Base-by-base conservation (phyloP, 768 basidiomycete genomes). In the Glaciozyma martinii region DNA sequence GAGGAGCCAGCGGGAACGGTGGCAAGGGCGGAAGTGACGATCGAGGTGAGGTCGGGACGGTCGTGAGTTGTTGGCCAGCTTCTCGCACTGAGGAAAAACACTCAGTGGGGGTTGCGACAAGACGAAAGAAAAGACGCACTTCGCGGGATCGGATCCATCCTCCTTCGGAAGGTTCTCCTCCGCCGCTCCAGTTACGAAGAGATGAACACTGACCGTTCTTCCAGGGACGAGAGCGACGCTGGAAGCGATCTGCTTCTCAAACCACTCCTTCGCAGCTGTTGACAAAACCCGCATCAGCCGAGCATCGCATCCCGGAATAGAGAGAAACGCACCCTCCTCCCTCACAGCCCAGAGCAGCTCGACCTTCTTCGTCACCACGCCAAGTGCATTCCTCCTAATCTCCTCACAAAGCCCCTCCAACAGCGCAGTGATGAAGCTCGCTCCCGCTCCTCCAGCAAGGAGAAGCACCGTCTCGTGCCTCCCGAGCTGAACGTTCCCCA, bases 381-480 rank as follows among this genome's bases (percentile, higher is more conserved):
- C 44, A 23, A 43, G 27, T 12, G 61, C 62, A 25, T 47, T 29
- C 43, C 62, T 42, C 18, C 63, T 23, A 12, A 61, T 56, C 23
- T 59, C 18, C 12, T 29, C 56, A 44, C 52, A 56, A 1, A 67
- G 6, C 33, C 63, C 66, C n/a, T 67, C 62, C 10, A 60, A 33
- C 18, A 61, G 3, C 5, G 66, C 59, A 0, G 62, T 63, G 10
- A 44, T 52, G 52, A 71, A 66, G 16, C 60, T 65, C 29, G 68
- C 66, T 12, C 73, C 73, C n/a, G 67, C 63, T 0, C 72, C 73
- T 2, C 72, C 73, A 5, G 68, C 70, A 40, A 74, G 3, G 10
- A 74, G 63, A 25, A 73, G 16, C 42, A 68, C 52, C 27, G 56
- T 29, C 13, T 68, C 56, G 53, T 73, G 65, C 0, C 61, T 37